Evolutionary conservation across 805 yeast species (phyloP), one percentile per base, ranked within the genome.

Genomic region (Saccharomycopsis fibuligera): DNA sequence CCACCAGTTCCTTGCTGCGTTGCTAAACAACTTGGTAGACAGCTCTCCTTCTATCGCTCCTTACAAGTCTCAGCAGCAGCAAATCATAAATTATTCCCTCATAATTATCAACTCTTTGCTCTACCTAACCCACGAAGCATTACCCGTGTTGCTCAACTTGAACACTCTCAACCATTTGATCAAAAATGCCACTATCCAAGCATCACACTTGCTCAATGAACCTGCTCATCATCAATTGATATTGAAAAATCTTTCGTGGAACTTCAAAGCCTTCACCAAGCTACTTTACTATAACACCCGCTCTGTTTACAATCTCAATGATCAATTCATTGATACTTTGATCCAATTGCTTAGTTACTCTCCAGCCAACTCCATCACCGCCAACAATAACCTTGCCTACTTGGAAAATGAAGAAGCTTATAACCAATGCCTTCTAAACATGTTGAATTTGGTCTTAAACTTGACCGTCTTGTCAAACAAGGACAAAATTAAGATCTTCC

Each of bases 251-350:
- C 30, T 48, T 33, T 36, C 47, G 10, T 48, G 45, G 44, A 48
- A 48, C 24, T 48, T 48, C 25, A 48, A 48, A 29, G 51, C 51
- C 19, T 29, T 30, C 45, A 40, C 24, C 14, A 21, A 23, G 9
- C 9, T 48, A 16, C 21, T 48, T n/a, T 48, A 48, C 19, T 44
- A 48, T 22, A 19, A 10, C 19, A 8, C 22, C 6, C 21, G 9
- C 3, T 19, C 39, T 14, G 24, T 38, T 30, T 43, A 43, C 21
- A 33, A 5, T 6, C 12, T 48, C 16, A 24, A 10, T 16, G 40
- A 36, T 12, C 38, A 38, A 5, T 44, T 37, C 21, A 6, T 44
- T 12, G 21, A 35, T 3, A 4, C 36, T 6, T 8, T 25, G 12
- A 12, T 40, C 17, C n/a, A 10, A 3, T 40, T 47, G 42, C 6